These are phyloP conservation scores for Epithemia pelagica DNA, from an alignment of 108 stramenopile species.

Conservation along the genomic window DNA sequence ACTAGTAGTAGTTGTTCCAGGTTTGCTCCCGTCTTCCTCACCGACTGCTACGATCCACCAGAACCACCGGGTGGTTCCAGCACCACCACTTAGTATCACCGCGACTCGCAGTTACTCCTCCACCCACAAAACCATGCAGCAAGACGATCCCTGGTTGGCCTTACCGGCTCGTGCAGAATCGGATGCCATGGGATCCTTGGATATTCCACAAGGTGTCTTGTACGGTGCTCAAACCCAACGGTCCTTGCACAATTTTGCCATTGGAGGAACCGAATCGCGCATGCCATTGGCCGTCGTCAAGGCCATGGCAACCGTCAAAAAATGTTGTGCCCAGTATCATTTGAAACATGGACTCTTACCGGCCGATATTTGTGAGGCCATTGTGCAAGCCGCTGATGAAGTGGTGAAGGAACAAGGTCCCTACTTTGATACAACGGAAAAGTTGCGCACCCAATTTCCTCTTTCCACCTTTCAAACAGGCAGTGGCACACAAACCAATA, in stretches of 20 bases:
- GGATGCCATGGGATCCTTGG: conserved; percentile 71
- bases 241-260: conserved; percentile 92
- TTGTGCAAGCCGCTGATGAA: conserved; percentile 87
- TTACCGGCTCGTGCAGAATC: conserved; percentile 75
- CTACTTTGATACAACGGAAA: conserved; percentile 33
- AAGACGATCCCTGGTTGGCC: conserved; percentile 8
- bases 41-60: no score
- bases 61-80: no score
- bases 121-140: neutral
- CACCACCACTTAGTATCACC: no score
- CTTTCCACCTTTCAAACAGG: conserved; percentile 96
- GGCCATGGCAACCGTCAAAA: conserved; percentile 89
- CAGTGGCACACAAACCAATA: conserved; percentile 96
- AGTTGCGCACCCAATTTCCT: conserved; percentile 94
- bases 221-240: conserved; percentile 94
- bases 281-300: conserved; percentile 94
- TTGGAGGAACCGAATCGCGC: conserved; percentile 82
- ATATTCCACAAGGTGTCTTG: conserved; percentile 63
- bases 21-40: no score
- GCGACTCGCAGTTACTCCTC: no score
- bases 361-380: conserved; percentile 57
- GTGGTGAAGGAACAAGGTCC: conserved; percentile 36
- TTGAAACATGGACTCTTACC: conserved; percentile 60
- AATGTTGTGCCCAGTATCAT: conserved; percentile 88
- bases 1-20: no score